Evolutionary conservation across 2,329 filamentous ascomycete species (phyloP).

Genomic region (Cladosporium sp.): DNA sequence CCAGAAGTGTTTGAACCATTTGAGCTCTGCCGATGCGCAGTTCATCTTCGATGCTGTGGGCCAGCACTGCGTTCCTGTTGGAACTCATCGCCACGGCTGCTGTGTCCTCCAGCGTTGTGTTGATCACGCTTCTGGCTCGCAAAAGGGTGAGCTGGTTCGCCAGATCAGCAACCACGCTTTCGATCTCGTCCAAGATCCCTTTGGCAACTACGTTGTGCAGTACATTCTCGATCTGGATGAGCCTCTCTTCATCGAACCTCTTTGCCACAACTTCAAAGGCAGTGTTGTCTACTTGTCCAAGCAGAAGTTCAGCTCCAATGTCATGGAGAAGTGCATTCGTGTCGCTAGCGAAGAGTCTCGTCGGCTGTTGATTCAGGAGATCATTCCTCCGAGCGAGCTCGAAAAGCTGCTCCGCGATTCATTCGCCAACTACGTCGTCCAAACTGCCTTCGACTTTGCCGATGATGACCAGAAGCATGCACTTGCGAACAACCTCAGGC

Average conservation of each 20-base stretch:
- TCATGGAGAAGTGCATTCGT: constrained; percentile 88
- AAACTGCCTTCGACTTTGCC: constrained; percentile 87
- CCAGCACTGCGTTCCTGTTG: constrained; percentile 78
- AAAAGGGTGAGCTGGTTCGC: constrained; percentile 80
- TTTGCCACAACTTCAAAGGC: constrained; percentile 76
- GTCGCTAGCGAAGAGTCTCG: constrained; percentile 72
- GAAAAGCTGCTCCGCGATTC: constrained; percentile 86
- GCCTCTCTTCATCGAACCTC: constrained; percentile 77
- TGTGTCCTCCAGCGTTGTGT: constrained; percentile 98
- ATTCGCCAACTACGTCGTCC: constrained; percentile 96
- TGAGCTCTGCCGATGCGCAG: constrained; percentile 76
- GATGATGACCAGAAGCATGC: constrained; percentile 68
- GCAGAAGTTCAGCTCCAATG: constrained; percentile 99
- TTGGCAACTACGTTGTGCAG: constrained; percentile 97
- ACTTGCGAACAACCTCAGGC: constrained; percentile 79
- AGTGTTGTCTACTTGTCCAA: constrained; percentile 71
- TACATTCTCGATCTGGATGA: constrained; percentile 96
- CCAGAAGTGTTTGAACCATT: constrained; percentile 96
- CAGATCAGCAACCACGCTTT: constrained; percentile 88
- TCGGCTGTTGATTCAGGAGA: constrained; percentile 79
- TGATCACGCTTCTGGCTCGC: constrained; percentile 85
- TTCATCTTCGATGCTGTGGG: constrained; percentile 98
- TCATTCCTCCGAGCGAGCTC: constrained; percentile 69
- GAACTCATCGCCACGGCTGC: constrained; percentile 95
- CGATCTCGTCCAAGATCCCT: constrained; percentile 88